Conservation (phyloP, 306 rosid species). For the Dryas drummondii region DNA sequence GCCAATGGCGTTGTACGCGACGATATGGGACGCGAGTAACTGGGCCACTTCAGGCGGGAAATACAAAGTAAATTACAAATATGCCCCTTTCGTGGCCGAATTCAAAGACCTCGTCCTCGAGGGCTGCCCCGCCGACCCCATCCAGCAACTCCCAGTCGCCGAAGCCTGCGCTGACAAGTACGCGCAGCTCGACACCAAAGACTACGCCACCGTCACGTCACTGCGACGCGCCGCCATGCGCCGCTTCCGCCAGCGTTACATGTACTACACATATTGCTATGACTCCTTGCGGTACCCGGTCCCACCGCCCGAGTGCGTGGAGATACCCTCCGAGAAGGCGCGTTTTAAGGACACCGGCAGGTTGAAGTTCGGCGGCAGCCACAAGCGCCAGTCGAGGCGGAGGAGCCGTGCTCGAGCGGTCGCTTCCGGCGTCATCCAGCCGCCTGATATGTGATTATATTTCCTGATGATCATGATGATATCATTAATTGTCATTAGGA, state of each 20-base stretch:
- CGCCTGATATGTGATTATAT: constrained; percentile 24
- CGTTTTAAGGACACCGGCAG: constrained; percentile 76
- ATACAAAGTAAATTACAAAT: constrained; percentile 79
- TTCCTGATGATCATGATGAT: not conserved
- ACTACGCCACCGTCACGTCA: constrained; percentile 46
- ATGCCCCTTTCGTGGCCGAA: constrained; percentile 79
- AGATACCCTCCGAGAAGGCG: constrained; percentile 41
- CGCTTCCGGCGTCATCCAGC: constrained; percentile 18
- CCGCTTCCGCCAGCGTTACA: constrained; percentile 60
- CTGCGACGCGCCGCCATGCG: constrained; percentile 58
- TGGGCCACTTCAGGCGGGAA: constrained; percentile 93
- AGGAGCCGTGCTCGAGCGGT: constrained; percentile 29
- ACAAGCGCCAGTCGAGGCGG: constrained; percentile 54
- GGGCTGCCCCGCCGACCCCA: constrained; percentile 71
- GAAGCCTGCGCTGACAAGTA: constrained; percentile 33
- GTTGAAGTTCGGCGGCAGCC: constrained; percentile 81
- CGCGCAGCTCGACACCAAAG: constrained; percentile 37
- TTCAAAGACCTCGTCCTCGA: constrained; percentile 78
- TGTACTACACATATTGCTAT: constrained; percentile 89
- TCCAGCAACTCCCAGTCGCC: constrained; percentile 40
- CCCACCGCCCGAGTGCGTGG: constrained; percentile 67
- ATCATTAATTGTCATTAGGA: no score
- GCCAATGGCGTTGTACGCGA: constrained; percentile 84
- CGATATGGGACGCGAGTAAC: constrained; percentile 94
- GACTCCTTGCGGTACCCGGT: constrained; percentile 60